These are phyloP conservation scores for Beta macrorhiza DNA, from an alignment of 179 eudicot species.

Conservation along the genomic window DNA sequence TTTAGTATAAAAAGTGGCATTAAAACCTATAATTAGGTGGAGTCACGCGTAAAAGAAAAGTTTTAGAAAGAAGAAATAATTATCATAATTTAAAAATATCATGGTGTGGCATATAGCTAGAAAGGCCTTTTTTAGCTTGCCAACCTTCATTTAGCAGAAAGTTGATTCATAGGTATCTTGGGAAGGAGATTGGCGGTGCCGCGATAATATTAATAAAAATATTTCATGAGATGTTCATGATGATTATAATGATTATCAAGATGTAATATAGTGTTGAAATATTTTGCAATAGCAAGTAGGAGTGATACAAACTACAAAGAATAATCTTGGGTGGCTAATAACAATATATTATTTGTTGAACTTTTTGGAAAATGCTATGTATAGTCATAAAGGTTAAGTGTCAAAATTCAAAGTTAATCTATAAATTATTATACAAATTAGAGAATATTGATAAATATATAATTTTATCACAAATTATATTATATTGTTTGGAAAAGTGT, in stretches of 20 bases:
- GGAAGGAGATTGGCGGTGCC: conserved; percentile 28
- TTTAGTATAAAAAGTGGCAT: conserved; percentile 25
- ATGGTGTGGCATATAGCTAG: conserved; percentile 3
- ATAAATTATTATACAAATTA: no score
- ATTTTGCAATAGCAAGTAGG: neutral
- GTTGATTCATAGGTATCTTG: conserved; percentile 32
- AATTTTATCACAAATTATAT: no score
- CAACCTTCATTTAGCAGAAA: conserved; percentile 31
- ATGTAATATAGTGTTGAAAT: neutral
- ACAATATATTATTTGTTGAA: neutral
- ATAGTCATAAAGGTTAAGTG: no score
- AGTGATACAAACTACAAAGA: conserved; percentile 2
- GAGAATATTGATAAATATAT: no score
- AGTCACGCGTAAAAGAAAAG: conserved; percentile 34
- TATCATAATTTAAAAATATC: neutral
- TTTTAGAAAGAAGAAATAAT: neutral
- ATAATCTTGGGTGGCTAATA: conserved; percentile 5
- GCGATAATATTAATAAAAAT: conserved; percentile 14
- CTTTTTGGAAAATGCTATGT: neutral
- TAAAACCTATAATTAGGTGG: conserved; percentile 25
- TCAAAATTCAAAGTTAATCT: no score
- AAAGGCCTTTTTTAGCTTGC: conserved; percentile 30
- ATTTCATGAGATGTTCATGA: neutral
- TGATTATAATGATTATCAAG: conserved; percentile 17
- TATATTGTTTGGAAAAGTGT: no score